A percentile compares a stretch with the other conserved stretches of the same genome.
These are phyloP conservation scores for Ogataea henricii DNA, from an alignment of 805 yeast genomes.

Conservation along the genomic window DNA sequence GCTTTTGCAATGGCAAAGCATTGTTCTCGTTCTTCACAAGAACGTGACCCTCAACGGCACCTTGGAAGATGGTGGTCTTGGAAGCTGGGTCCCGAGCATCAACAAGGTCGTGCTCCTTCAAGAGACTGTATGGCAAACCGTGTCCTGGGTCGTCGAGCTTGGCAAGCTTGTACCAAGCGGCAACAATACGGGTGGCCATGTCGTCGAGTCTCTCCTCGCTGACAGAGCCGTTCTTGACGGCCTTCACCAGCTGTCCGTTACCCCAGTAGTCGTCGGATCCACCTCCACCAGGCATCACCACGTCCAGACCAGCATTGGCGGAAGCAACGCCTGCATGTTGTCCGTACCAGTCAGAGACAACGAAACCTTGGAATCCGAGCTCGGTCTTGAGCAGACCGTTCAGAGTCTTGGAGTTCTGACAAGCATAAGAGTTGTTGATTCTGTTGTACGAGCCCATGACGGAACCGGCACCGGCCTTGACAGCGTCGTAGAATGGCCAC, in stretches of 20 bases:
- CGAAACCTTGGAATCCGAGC: conserved; percentile 66
- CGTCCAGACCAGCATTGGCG: conserved; percentile 60
- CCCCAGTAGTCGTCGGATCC: conserved; percentile 48
- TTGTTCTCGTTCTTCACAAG: conserved; percentile 54
- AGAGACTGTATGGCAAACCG: conserved; percentile 49
- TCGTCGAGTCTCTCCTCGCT: conserved; percentile 57
- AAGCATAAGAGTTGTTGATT: conserved; percentile 57
- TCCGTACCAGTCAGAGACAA: conserved; percentile 70
- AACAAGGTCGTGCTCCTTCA: conserved; percentile 53
- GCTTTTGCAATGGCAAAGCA: conserved; percentile 56
- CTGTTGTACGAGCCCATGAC: conserved; percentile 64
- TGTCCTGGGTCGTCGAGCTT: conserved; percentile 40
- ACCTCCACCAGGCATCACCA: conserved; percentile 54
- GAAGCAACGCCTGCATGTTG: conserved; percentile 59
- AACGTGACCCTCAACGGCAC: conserved; percentile 59
- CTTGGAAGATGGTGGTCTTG: conserved; percentile 49
- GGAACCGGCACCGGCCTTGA: conserved; percentile 60
- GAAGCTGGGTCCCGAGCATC: conserved; percentile 53
- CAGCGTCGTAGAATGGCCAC: conserved; percentile 69
- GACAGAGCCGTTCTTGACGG: conserved; percentile 56
- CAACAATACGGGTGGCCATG: conserved; percentile 61
- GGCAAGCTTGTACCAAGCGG: conserved; percentile 53
- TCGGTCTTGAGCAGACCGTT: conserved; percentile 60
- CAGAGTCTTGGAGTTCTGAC: conserved; percentile 58
- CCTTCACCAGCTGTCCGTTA: conserved; percentile 52